Conservation (phyloP, 305 asterid species). For the Fraxinus sp. region DNA sequence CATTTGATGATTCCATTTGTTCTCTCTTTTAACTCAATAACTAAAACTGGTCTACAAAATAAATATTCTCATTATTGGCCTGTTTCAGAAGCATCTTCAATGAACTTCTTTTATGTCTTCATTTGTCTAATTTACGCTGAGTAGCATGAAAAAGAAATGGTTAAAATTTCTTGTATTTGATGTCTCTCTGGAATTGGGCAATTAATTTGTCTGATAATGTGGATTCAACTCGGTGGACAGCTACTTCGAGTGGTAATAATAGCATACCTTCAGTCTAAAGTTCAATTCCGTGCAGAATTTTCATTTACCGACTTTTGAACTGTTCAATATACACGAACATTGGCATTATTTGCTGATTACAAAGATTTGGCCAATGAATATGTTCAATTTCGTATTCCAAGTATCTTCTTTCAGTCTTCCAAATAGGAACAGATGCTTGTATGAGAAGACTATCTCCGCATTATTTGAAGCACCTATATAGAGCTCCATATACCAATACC, state of each 20-base stretch:
- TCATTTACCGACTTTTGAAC: background rate
- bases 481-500: background rate
- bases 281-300: background rate
- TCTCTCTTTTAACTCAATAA: background rate
- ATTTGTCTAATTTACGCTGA: background rate
- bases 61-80: background rate
- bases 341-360: background rate
- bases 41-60: background rate
- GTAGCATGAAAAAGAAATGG: background rate
- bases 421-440: background rate
- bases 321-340: background rate
- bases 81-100: background rate
- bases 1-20: background rate
- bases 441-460: background rate
- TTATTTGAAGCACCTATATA: background rate
- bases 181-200: background rate
- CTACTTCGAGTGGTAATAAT: background rate
- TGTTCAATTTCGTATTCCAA: background rate
- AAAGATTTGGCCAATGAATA: background rate
- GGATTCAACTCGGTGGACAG: background rate
- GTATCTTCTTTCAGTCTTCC: background rate
- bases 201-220: background rate
- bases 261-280: background rate
- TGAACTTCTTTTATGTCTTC: background rate
- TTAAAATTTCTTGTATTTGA: background rate